Conservation (phyloP, 1,139 yeast genomes). For the Blastobotrys apis region DNA sequence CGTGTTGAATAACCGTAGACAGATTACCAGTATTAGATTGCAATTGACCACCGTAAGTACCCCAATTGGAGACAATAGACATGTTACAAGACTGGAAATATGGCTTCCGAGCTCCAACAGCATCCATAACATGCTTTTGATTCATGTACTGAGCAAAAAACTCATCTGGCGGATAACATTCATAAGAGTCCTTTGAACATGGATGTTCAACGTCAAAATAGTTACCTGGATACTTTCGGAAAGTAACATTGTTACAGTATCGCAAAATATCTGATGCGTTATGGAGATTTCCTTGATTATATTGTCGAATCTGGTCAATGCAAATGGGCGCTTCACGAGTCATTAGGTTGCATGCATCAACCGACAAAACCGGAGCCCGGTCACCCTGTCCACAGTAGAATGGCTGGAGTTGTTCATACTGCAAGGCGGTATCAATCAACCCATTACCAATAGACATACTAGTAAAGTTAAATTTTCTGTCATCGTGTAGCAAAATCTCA, state of each 20-base stretch:
- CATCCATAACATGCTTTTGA: constrained; percentile 61
- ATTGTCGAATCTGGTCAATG: constrained; percentile 14
- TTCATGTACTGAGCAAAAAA: constrained; percentile 67
- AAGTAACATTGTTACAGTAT: constrained; percentile 18
- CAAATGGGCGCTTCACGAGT: constrained; percentile 36
- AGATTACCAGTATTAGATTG: constrained; percentile 60
- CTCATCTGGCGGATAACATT: constrained; percentile 68
- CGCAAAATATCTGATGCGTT: constrained; percentile 17
- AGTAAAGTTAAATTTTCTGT: constrained; percentile 49
- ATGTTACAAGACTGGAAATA: constrained; percentile 73
- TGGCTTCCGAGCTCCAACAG: constrained; percentile 86
- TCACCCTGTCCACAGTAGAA: constrained; percentile 78
- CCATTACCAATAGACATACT: constrained; percentile 73
- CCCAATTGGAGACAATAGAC: constrained; percentile 46
- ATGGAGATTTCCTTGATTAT: constrained; percentile 17
- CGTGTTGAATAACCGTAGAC: constrained; percentile 54
- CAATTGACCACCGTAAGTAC: constrained; percentile 36
- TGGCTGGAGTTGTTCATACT: constrained; percentile 58
- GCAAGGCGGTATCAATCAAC: constrained; percentile 61
- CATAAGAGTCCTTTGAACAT: constrained; percentile 15
- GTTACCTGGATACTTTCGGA: constrained; percentile 17
- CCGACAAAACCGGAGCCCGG: constrained; percentile 51
- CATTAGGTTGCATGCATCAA: constrained; percentile 54
- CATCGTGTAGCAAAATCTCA: constrained; percentile 52
- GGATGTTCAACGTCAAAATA: constrained; percentile 19